phyloP scores from a whole-genome alignment of 768 basidiomycete species.

The Russula abietina region DNA sequence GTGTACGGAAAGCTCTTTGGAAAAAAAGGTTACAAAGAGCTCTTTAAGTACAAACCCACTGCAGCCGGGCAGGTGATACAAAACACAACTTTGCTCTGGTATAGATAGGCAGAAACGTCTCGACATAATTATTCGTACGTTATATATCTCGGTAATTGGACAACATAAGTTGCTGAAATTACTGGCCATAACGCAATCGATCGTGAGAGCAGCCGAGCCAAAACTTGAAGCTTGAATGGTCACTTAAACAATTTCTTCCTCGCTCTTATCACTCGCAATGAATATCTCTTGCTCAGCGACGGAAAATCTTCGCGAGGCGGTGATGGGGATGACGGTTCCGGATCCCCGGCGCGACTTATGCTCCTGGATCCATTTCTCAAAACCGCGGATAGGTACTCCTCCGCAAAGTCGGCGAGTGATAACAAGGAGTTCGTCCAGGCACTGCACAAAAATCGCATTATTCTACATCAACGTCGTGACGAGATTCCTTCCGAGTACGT shows the following conservation, averaged over 20 bases:
- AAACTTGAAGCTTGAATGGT: too few relatives aligned
- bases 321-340: background rate
- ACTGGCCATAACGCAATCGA: background rate
- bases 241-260: background rate
- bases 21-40: too few relatives aligned
- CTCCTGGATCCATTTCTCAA: constrained; percentile 13
- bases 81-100: too few relatives aligned
- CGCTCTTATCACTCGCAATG: constrained; percentile 1
- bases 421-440: constrained; percentile 18
- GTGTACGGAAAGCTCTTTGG: too few relatives aligned
- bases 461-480: background rate
- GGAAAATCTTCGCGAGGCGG: constrained; percentile 10
- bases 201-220: background rate
- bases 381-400: constrained; percentile 17
- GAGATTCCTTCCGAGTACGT: background rate
- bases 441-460: background rate
- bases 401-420: constrained; percentile 20
- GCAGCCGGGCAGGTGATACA: too few relatives aligned
- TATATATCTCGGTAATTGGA: background rate
- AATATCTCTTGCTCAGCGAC: background rate
- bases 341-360: constrained; percentile 9
- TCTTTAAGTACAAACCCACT: too few relatives aligned
- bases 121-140: too few relatives aligned
- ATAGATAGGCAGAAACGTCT: too few relatives aligned
- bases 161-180: too few relatives aligned